Base-by-base conservation (phyloP, 2,329 filamentous ascomycete species). In the Fusarium sp. region DNA sequence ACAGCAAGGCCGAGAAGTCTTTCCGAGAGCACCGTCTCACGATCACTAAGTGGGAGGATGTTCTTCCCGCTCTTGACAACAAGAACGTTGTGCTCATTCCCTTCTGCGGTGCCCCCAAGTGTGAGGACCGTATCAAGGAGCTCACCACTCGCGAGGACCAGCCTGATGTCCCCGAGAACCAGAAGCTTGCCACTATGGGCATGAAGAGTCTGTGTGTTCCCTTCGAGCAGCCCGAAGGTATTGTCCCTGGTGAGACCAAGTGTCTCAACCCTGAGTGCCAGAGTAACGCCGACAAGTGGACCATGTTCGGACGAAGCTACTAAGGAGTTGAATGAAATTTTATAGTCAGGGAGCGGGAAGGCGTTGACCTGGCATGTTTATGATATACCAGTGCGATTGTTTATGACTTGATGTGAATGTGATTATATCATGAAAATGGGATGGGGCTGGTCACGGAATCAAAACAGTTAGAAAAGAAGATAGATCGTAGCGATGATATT, bases 21-120 rank as follows among this genome's bases (percentile, higher is more conserved):
- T 99, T 94, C 88, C 87, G 90, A 53, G 87, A 91, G 68, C 95
- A 98, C 85, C 91, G 95, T 69, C 88, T 96, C 76, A 85, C 92
- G 71, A 86, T 98, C 75, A 93, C 90, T 53, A 90, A 95, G 75
- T 99, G 96, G 96, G 91, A 94, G 42, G 92, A 97, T 58, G 97
- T 99, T 62, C 90, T 96, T 49, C 95, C 96, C 12, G 91, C 94
- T 1, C 89, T 99, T 44, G 96, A 99, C 82, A 86, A 89, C 80
- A 97, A 97, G 89, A 97, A 98, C 79, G 91, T 98, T 46, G 91
- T 97, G 46, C 86, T 98, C 67, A 97, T 98, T 73, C 95, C 95
- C 58, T 93, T 94, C 86, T 99, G 97, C 81, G 86, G 95, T 70
- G 92, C 89, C 39, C 84, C 84, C 74, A 90, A 93, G 80, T 98